Base-by-base conservation (phyloP, 495 filamentous ascomycete species). In the Xylaria grammica region DNA sequence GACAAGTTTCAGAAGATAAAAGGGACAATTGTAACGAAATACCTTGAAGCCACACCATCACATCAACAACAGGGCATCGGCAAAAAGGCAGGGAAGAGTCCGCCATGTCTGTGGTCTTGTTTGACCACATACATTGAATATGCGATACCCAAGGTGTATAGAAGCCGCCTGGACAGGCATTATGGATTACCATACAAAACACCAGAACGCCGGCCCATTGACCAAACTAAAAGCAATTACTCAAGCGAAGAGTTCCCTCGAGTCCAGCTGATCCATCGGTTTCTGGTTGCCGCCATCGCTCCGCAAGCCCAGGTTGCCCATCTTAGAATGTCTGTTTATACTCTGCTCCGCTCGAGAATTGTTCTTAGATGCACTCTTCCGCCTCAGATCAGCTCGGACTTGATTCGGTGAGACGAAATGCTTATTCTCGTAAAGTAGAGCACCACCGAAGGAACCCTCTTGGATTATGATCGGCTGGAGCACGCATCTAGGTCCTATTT, bases 351-450 rank as follows among this genome's bases (percentile, higher is more conserved):
- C 85, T 50, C 95, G 82, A 49, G 80, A 75, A 54, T 90, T 88
- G 72, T 95, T 91, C 60, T 86, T 87, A 26, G 86, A 82, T 17
- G 94, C 93, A 80, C 91, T 91, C 68, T 81, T 78, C 73, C 86
- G 77, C 63, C 92, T 81, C 63, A 96, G 69, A 57, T 97, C 95
- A 22, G 90, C 78, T 60, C 95, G 85, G 65, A 99, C 87, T 77
- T 97, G 93, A 81, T 99, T 99, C 32, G 95, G 96, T 69, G 89
- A 93, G 57, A 99, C 92, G 72, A 97, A 99, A 71, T 97, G 91
- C 84, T 95, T 96, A 77, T 99, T 99, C 85, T 98, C 93, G 80
- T 97, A 98, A 66, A 99, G 94, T 60, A 98, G 91, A 1, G 96
- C 96, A 0, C 95, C 95, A 56, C 95, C 95, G 69, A 99, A 99